A percentile compares a stretch with the other conserved stretches of the same genome.
Evolutionary conservation across 305 asterid species (phyloP).

Genomic region (Fraxinus paxiana): DNA sequence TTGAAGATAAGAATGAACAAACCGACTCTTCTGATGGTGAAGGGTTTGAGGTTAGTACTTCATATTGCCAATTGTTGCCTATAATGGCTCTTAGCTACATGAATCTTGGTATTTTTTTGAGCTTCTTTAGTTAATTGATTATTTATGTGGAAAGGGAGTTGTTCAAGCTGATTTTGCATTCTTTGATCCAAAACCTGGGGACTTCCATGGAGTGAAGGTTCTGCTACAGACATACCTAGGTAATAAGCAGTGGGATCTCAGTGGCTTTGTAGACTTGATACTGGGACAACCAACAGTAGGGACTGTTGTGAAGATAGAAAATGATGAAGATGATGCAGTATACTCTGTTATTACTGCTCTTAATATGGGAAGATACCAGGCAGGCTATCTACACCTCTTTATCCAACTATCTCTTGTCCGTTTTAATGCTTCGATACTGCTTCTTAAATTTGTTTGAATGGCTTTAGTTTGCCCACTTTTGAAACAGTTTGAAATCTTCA

Average conservation of each 20-base stretch:
- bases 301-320: slow-evolving; percentile 74
- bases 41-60: slow-evolving; percentile 56
- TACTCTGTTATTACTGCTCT: slow-evolving; percentile 67
- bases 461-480: slow-evolving; percentile 2
- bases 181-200: slow-evolving; percentile 80
- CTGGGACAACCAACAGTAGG: slow-evolving; percentile 87
- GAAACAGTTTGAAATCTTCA: slow-evolving; percentile 4
- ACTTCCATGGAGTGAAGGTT: slow-evolving; percentile 85
- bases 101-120: background rate
- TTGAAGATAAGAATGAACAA: slow-evolving; percentile 20
- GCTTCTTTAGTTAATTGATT: background rate
- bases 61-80: slow-evolving; percentile 4
- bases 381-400: slow-evolving; percentile 31
- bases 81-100: background rate
- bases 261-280: slow-evolving; percentile 80
- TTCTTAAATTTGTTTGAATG: background rate
- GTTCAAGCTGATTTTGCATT: slow-evolving; percentile 87
- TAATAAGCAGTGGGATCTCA: slow-evolving; percentile 71
- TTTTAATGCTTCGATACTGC: background rate
- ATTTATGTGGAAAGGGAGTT: slow-evolving; percentile 46
- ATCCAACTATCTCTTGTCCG: background rate
- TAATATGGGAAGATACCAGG: slow-evolving; percentile 75
- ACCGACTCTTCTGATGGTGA: slow-evolving; percentile 60
- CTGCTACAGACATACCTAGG: slow-evolving; percentile 74
- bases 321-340: slow-evolving; percentile 75